Base-by-base conservation (phyloP, 805 yeast species). In the Kurtzmaniella cleridarum region DNA sequence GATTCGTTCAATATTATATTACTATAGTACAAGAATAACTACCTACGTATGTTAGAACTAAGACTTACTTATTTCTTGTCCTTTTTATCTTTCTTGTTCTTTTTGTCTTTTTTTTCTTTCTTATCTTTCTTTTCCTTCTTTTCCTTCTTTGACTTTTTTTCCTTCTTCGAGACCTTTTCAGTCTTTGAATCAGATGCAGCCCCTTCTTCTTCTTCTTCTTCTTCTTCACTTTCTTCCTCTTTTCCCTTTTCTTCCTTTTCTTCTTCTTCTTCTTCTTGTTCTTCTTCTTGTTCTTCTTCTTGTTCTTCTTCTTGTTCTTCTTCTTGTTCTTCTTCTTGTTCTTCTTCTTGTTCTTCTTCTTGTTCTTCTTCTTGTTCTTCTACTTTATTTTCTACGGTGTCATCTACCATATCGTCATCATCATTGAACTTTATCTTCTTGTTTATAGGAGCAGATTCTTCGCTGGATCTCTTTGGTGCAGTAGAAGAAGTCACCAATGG, bases 401-500 rank as follows among this genome's bases (percentile, higher is more conserved):
- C 42, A 41, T 13, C 32, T 32, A 20, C 24, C 24, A 20, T 20
- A 18, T 11, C 20, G 13, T 37, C 16, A 9, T 30, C 40, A n/a
- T n/a, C 48, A 44, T 46, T 50, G 34, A 31, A 42, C 44, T 34
- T 48, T 45, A 35, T 50, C 54, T 34, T 45, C 43, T 35, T 53
- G 43, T 36, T 50, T 36, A 39, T 24, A 32, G 40, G 48, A 45
- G 30, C 43, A 13, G 38, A 51, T 23, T 13, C 48, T 43, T 29
- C 49, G 38, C 27, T 44, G 8, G 39, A 41, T 55, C 47, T 58
- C 59, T 41, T 50, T 54, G 28, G 49, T 39, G 31, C 28, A 41
- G 27, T 45, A 50, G 8, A 41, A 29, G 23, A 15, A 10, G 27
- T 29, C 49, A 45, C 51, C 44, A 60, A 50, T 28, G 95, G 95